A percentile compares a stretch with the other conserved stretches of the same genome.
Conservation (phyloP, 306 rosid species). For the Sindora glabra region DNA sequence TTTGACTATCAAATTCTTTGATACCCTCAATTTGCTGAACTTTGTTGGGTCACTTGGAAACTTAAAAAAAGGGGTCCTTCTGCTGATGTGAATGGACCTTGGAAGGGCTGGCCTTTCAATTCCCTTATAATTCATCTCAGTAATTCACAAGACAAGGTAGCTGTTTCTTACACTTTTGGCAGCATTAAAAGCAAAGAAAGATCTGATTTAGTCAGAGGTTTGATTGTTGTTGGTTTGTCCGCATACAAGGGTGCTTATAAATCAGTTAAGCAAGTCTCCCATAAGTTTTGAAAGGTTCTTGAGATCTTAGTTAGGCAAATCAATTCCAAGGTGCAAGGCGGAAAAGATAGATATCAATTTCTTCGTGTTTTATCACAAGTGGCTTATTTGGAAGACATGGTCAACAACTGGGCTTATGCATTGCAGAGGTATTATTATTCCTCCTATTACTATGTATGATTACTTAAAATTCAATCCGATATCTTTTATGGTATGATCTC, state of each 20-base stretch:
- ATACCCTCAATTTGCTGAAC: conserved; percentile 93
- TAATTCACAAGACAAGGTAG: conserved; percentile 40
- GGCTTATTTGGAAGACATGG: conserved; percentile 88
- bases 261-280: conserved; percentile 74
- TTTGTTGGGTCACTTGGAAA: conserved; percentile 95
- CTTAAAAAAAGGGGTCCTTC: conserved; percentile 82
- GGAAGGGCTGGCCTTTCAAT: conserved; percentile 99
- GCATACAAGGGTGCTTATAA: conserved; percentile 79
- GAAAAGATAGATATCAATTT: conserved; percentile 72
- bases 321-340: conserved; percentile 56
- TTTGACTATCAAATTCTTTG: conserved; percentile 87
- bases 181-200: conserved; percentile 52
- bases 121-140: conserved; percentile 69
- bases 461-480: not conserved
- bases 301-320: conserved; percentile 62
- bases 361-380: conserved; percentile 87
- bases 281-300: conserved; percentile 69
- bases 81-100: conserved; percentile 82
- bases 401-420: conserved; percentile 78
- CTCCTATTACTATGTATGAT: not conserved
- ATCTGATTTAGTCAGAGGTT: conserved; percentile 66
- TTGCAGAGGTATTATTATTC: conserved; percentile 58
- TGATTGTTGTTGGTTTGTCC: conserved; percentile 81
- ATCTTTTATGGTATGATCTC: conserved; percentile 2
- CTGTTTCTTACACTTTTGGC: conserved; percentile 33